Evolutionary conservation across 106 monocot species (phyloP), one percentile per base, ranked within the genome.

Genomic region (Platanthera guangdongensis): DNA sequence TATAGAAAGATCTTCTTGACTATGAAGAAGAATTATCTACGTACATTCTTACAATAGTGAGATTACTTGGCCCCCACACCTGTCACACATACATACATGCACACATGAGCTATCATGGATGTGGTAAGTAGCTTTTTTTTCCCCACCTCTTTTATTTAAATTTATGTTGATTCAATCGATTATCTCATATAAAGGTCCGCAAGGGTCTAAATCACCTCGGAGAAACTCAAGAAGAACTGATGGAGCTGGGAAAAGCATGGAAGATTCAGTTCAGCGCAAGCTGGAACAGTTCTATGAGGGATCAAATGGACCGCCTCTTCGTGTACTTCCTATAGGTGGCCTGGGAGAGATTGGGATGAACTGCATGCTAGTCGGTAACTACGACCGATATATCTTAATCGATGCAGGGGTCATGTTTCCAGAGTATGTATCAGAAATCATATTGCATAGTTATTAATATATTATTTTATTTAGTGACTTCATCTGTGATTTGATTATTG

Each of bases 381-480:
- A 88, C 74, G 99, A 99, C 76, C 89, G 99, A 14, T 99, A 99
- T 71, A 94, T 99, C 50, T 78, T 99, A 79, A 90, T 99, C 21
- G 99, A 99, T 84, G 94, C 99, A 50, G 99, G 99, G 9, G 82
- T 99, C 52, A 99, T 99, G 99, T 99, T 99, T 75, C 99, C 99
- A 51, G 94, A 99, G 99, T 99, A 94, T 62, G 99, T 82, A 74
- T 16, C 60, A 67, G n/a, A 39, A 77, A 59, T 47, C 70, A 8
- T 73, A 32, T 60, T 74, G 22, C 74, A 74, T 5, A 25, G 6
- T 22, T 39, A 75, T 75, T 45, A 52, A 80, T 2, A 14, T 2
- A 14, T 46, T 55, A 4, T 76, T 59, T 62, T 6, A 9, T 50
- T 12, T 51, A 13, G 9, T 51, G 8, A 3, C 7, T 51, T 51